Evolutionary conservation across 2,329 filamentous ascomycete species (phyloP).

Genomic region (Ramichloridium luteum): DNA sequence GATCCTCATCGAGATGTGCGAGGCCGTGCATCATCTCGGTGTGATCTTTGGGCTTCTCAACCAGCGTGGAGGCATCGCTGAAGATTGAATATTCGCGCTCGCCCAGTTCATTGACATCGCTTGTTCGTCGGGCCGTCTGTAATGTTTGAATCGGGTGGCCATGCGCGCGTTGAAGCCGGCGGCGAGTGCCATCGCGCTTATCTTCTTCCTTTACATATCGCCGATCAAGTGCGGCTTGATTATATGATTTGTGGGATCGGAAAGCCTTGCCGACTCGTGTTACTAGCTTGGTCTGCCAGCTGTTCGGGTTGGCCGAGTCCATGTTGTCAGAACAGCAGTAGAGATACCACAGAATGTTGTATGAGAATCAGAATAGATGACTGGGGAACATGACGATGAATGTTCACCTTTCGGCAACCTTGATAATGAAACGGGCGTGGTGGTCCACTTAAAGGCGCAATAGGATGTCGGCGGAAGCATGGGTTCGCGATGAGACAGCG

Average conservation of each 20-base stretch:
- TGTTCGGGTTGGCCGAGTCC: slow-evolving; percentile 19
- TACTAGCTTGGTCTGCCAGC: slow-evolving; percentile 20
- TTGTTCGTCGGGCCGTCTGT: slow-evolving; percentile 5
- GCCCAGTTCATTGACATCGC: slow-evolving; percentile 22
- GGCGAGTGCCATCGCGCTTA: slow-evolving; percentile 9
- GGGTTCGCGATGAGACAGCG: too few relatives aligned
- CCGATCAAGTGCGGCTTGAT: slow-evolving; percentile 17
- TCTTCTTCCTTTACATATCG: slow-evolving; percentile 17
- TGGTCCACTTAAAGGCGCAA: too few relatives aligned
- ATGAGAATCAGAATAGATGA: too few relatives aligned
- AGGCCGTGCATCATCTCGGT: slow-evolving; percentile 29
- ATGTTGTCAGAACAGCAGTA: too few relatives aligned
- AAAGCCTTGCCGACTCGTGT: slow-evolving; percentile 17
- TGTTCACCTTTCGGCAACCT: too few relatives aligned
- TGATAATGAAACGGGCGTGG: too few relatives aligned
- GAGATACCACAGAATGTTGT: too few relatives aligned
- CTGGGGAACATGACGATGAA: too few relatives aligned
- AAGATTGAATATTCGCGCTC: slow-evolving; percentile 23
- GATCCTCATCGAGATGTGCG: slow-evolving; percentile 20
- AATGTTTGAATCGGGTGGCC: too few relatives aligned
- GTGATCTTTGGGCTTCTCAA: slow-evolving; percentile 17
- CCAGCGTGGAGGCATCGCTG: slow-evolving; percentile 15
- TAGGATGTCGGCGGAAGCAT: too few relatives aligned
- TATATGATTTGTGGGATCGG: slow-evolving; percentile 19
- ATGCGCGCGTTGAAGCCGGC: slow-evolving; percentile 12